phyloP scores from a whole-genome alignment of 75 land plant genomes.

The Pinus taeda region DNA sequence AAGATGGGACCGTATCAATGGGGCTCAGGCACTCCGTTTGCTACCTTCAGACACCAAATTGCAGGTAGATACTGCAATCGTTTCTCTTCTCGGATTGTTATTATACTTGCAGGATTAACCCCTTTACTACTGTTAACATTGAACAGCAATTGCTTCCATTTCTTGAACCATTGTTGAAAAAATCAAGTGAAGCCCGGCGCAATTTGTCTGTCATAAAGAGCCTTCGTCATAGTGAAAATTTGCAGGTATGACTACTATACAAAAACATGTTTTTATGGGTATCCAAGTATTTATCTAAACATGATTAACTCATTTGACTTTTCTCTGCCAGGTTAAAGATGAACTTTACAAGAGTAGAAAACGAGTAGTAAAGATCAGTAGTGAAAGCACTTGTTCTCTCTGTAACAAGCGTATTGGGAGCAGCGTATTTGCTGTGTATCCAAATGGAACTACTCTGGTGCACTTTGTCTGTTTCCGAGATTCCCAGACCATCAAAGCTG shows the following conservation, averaged over 20 bases:
- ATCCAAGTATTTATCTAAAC: not conserved
- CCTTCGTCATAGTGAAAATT: constrained; percentile 74
- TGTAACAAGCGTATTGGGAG: constrained; percentile 86
- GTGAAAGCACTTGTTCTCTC: constrained; percentile 83
- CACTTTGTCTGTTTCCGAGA: constrained; percentile 95
- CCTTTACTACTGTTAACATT: not conserved
- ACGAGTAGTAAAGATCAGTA: constrained; percentile 58
- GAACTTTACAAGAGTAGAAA: constrained; percentile 70
- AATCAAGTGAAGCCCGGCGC: constrained; percentile 78
- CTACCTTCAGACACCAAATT: constrained; percentile 85
- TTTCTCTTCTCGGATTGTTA: constrained; percentile 3
- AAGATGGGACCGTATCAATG: constrained; percentile 93
- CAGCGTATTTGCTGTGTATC: constrained; percentile 94
- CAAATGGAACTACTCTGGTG: constrained; percentile 77
- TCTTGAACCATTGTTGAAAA: constrained; percentile 80
- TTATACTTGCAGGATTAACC: constrained; percentile 12
- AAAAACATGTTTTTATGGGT: not conserved
- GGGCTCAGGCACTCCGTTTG: constrained; percentile 82
- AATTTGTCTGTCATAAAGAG: constrained; percentile 82
- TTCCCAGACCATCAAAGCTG: constrained; percentile 69
- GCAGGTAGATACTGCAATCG: constrained; percentile 51
- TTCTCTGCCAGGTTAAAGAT: constrained; percentile 65
- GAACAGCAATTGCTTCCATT: constrained; percentile 82
- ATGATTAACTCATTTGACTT: not conserved
- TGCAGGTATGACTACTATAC: constrained; percentile 59